Evolutionary conservation across 169 alveolate species (phyloP).

Genomic region (Blepharisma undulans): DNA sequence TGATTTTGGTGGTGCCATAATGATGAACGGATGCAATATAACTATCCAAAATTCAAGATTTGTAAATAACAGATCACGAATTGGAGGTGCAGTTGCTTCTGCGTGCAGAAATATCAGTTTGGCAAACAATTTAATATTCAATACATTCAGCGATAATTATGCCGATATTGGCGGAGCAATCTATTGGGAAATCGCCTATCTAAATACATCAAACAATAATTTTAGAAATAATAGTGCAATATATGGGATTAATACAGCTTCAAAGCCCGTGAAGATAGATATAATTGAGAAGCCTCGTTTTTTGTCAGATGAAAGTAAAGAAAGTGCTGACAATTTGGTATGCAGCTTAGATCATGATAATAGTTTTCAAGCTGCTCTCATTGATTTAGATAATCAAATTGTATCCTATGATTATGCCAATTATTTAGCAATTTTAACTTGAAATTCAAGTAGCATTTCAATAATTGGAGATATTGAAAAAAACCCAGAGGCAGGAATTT

Average conservation of each 20-base stretch:
- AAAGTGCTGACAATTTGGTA: background rate
- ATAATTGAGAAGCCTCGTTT: background rate
- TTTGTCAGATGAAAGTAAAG: background rate
- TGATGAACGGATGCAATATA: background rate
- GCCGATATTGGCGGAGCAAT: background rate
- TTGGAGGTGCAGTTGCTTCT: background rate
- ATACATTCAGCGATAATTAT: background rate
- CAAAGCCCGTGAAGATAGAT: background rate
- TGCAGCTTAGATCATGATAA: background rate
- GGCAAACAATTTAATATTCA: background rate
- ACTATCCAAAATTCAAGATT: background rate
- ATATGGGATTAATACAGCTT: constrained; percentile 8
- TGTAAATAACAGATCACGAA: background rate
- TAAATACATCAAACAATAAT: background rate
- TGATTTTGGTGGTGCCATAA: background rate
- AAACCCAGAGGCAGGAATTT: background rate
- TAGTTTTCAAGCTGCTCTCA: background rate
- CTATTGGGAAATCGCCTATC: background rate
- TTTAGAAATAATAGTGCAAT: background rate
- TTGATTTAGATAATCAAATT: background rate
- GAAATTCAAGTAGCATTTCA: background rate
- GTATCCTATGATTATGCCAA: too few species aligned
- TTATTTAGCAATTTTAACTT: background rate
- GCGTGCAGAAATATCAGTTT: background rate
- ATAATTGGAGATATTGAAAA: background rate